These are phyloP conservation scores for Suillus ampliporus DNA, from an alignment of 768 basidiomycete genomes.

Conservation along the genomic window DNA sequence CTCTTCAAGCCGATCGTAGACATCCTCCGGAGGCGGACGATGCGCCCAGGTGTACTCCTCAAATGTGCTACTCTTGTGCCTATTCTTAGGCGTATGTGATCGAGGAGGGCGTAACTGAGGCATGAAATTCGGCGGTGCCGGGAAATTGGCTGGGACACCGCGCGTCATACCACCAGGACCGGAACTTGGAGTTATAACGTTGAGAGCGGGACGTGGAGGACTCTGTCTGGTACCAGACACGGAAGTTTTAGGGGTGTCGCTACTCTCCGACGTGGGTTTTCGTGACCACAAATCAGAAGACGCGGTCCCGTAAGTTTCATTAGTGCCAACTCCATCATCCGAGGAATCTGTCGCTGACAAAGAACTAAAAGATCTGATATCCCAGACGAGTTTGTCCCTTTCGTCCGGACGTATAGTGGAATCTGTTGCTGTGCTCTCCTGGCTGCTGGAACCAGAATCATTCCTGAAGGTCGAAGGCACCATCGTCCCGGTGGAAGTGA, in stretches of 20 bases:
- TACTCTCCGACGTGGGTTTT: constrained; percentile 33
- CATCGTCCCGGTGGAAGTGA: constrained; percentile 35
- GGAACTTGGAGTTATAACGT: constrained; percentile 34
- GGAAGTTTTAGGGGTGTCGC: constrained; percentile 21
- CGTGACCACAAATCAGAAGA: constrained; percentile 39
- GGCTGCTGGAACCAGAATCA: constrained; percentile 34
- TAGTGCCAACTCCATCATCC: constrained; percentile 29
- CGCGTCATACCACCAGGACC: constrained; percentile 19
- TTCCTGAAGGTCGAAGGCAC: constrained; percentile 26
- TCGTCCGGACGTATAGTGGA: constrained; percentile 40
- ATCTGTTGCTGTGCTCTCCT: constrained; percentile 37
- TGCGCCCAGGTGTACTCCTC: constrained; percentile 84
- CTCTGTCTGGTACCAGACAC: constrained; percentile 11
- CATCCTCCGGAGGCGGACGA: constrained; percentile 89
- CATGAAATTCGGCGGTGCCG: constrained; percentile 25
- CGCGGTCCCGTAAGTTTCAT: constrained; percentile 36
- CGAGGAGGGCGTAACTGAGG: constrained; percentile 22
- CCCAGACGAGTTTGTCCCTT: constrained; percentile 36
- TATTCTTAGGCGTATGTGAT: constrained; percentile 35
- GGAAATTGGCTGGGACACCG: constrained; percentile 22
- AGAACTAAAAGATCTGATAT: constrained; percentile 27
- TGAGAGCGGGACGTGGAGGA: constrained; percentile 34
- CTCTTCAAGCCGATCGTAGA: constrained; percentile 90
- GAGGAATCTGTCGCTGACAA: constrained; percentile 17
- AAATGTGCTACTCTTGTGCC: constrained; percentile 57